A percentile compares a stretch with the other conserved stretches of the same genome.
Conservation (phyloP, 164 flowering plant species). For the Piper longum region DNA sequence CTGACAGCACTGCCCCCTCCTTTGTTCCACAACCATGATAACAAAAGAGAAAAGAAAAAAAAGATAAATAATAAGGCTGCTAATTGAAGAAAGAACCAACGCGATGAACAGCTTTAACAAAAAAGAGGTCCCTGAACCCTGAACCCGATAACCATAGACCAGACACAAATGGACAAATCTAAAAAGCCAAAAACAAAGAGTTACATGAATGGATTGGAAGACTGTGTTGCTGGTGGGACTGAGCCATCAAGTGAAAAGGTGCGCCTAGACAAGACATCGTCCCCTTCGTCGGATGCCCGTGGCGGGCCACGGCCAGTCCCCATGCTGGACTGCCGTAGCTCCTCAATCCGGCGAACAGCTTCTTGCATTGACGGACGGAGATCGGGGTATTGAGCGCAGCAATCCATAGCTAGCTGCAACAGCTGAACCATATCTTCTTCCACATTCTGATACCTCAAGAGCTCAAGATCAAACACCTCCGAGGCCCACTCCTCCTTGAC, state of each 20-base stretch:
- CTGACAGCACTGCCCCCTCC: background rate
- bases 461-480: constrained; percentile 78
- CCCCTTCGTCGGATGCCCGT: constrained; percentile 7
- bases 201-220: constrained; percentile 2
- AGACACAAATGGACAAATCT: background rate
- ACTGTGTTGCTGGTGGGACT: constrained; percentile 1
- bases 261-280: constrained; percentile 16
- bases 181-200: background rate
- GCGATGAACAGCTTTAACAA: background rate
- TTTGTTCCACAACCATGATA: too few relatives aligned
- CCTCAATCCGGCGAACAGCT: constrained; percentile 45
- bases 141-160: background rate
- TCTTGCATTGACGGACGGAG: constrained; percentile 66
- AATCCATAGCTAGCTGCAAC: constrained; percentile 61
- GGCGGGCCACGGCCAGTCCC: constrained; percentile 5
- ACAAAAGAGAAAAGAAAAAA: background rate
- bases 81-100: constrained; percentile 1
- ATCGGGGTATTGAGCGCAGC: constrained; percentile 66
- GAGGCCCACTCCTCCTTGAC: constrained; percentile 73
- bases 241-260: constrained; percentile 8
- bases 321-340: constrained; percentile 31
- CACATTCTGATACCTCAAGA: constrained; percentile 61
- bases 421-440: constrained; percentile 89
- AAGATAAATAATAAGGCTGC: background rate
- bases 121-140: background rate